Conservation (phyloP, 139 green algal genomes). For the Volvox reticuliferus region DNA sequence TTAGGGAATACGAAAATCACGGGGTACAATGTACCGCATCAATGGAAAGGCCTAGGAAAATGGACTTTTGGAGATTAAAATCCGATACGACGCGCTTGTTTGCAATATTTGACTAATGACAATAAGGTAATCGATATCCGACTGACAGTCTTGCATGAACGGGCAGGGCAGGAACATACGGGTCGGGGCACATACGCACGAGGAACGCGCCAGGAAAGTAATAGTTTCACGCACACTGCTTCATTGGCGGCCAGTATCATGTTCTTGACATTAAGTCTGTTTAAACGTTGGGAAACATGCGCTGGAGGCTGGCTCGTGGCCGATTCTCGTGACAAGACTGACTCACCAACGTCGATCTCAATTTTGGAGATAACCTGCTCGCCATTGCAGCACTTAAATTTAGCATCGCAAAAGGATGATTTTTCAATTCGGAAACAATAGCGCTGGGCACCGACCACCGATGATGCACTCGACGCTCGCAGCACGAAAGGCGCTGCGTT, state of each 20-base stretch:
- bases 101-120: neutral
- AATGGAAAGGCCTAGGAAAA: too few species aligned
- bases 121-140: neutral
- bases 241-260: neutral
- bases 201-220: too few species aligned
- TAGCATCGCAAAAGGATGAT: neutral
- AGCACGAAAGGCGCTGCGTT: slow-evolving; percentile 29
- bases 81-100: neutral
- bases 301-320: neutral
- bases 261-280: neutral
- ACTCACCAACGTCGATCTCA: slow-evolving; percentile 45
- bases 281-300: too few species aligned
- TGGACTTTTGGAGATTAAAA: neutral
- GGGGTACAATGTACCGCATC: too few species aligned
- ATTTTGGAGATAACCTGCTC: slow-evolving; percentile 36
- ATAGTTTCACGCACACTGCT: too few species aligned
- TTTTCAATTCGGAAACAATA: neutral
- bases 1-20: too few species aligned
- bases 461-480: too few species aligned
- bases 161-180: neutral
- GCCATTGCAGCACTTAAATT: slow-evolving; percentile 38
- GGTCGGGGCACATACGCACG: too few species aligned
- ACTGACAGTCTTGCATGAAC: neutral
- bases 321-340: neutral
- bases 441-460: neutral